Evolutionary conservation across 2,329 filamentous ascomycete species (phyloP).

Genomic region (Neopestalotiopsis sp.): DNA sequence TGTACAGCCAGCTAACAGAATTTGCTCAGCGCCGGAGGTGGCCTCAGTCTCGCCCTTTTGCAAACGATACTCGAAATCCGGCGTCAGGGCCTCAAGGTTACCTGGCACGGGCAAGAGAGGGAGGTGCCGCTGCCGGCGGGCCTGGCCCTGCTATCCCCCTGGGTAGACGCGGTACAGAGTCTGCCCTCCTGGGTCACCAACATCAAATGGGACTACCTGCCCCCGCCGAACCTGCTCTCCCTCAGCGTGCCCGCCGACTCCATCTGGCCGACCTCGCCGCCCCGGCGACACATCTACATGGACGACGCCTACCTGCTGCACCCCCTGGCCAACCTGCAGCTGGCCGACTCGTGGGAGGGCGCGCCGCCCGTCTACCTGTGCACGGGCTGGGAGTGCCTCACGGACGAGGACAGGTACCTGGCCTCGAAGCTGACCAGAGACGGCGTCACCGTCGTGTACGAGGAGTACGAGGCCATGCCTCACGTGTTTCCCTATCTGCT

Average conservation of each 20-base stretch:
- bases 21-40: conserved; percentile 70
- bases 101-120: conserved; percentile 65
- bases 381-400: conserved; percentile 73
- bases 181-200: conserved; percentile 60
- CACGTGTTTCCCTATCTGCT: conserved; percentile 72
- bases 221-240: conserved; percentile 43
- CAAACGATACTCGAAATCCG: conserved; percentile 71
- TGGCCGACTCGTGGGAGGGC: conserved; percentile 62
- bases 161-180: conserved; percentile 72
- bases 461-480: conserved; percentile 82
- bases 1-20: neutral
- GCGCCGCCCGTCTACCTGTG: conserved; percentile 71
- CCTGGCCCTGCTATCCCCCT: conserved; percentile 67
- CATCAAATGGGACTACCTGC: conserved; percentile 67
- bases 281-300: conserved; percentile 58
- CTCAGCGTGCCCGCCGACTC: conserved; percentile 49
- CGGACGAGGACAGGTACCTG: conserved; percentile 69
- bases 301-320: conserved; percentile 62
- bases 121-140: conserved; percentile 71
- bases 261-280: conserved; percentile 62
- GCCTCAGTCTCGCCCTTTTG: conserved; percentile 68
- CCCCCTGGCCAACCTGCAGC: conserved; percentile 70
- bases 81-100: conserved; percentile 50
- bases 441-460: conserved; percentile 66
- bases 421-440: conserved; percentile 60